These are phyloP conservation scores for Butyriboletus loyo DNA, from an alignment of 768 basidiomycete genomes.

Conservation along the genomic window DNA sequence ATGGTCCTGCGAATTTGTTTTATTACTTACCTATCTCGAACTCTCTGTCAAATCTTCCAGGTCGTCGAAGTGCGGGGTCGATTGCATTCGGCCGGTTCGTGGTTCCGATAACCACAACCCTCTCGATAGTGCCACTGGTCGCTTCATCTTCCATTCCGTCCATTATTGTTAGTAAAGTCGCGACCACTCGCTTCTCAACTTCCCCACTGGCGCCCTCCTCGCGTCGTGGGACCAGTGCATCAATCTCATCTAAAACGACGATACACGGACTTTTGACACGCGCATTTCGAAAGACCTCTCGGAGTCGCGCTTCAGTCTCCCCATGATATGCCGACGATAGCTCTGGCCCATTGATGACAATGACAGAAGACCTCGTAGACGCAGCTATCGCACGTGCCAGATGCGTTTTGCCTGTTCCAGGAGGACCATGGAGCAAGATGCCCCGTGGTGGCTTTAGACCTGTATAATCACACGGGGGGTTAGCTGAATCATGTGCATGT, in stretches of 20 bases:
- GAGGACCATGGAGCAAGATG: conserved; percentile 90
- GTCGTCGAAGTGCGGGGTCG: conserved; percentile 86
- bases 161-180: conserved; percentile 89
- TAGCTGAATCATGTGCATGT: conserved; percentile 16
- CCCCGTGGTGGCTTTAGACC: conserved; percentile 97
- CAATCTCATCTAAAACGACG: conserved; percentile 93
- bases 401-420: conserved; percentile 98
- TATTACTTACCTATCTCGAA: conserved; percentile 79
- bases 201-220: conserved; percentile 91
- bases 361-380: conserved; percentile 81
- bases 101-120: conserved; percentile 93
- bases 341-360: conserved; percentile 94
- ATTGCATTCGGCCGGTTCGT: conserved; percentile 96
- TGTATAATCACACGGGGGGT: conserved; percentile 19
- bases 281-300: conserved; percentile 88
- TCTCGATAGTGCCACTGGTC: conserved; percentile 38
- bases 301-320: conserved; percentile 88
- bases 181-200: conserved; percentile 94
- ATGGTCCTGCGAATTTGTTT: neutral
- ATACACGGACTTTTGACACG: conserved; percentile 82
- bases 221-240: conserved; percentile 86
- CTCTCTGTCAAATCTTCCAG: conserved; percentile 91
- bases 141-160: conserved; percentile 74
- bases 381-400: conserved; percentile 91
- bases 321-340: conserved; percentile 95